These are phyloP conservation scores for Striga hermonthica DNA, from an alignment of 305 asterid genomes.

Conservation along the genomic window DNA sequence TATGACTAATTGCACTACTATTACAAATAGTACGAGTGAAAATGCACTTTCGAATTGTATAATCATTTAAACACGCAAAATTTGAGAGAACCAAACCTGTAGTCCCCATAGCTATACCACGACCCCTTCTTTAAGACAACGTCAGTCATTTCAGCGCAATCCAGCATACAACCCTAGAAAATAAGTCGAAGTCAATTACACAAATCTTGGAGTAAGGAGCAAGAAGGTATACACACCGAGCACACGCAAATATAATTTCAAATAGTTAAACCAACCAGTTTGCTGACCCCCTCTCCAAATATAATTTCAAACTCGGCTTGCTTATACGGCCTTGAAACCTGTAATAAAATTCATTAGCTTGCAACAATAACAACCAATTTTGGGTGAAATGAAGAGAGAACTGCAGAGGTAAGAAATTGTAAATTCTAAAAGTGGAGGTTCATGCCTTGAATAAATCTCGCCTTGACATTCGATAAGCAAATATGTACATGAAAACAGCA, in stretches of 20 bases:
- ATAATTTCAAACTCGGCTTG: slow-evolving; percentile 98
- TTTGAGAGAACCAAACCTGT: slow-evolving; percentile 46
- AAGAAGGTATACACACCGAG: slow-evolving; percentile 15
- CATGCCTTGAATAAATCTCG: slow-evolving; percentile 19
- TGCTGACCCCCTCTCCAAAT: slow-evolving; percentile 97
- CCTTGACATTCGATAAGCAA: slow-evolving; percentile 8
- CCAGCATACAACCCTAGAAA: slow-evolving; percentile 80
- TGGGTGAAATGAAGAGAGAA: slow-evolving; percentile 9
- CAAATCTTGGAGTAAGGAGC: slow-evolving; percentile 8
- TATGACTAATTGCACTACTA: slow-evolving; percentile 15
- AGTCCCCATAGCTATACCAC: slow-evolving; percentile 97
- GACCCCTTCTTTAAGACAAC: slow-evolving; percentile 82
- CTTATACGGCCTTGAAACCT: slow-evolving; percentile 99
- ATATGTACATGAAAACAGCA: no score
- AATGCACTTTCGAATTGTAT: slow-evolving; percentile 13
- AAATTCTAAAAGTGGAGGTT: background rate
- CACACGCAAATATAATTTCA: background rate
- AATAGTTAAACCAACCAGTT: slow-evolving; percentile 56
- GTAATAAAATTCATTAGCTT: slow-evolving; percentile 30
- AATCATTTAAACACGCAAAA: slow-evolving; percentile 12
- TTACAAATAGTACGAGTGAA: background rate
- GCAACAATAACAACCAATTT: slow-evolving; percentile 19
- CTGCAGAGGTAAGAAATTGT: background rate
- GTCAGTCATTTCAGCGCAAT: slow-evolving; percentile 81
- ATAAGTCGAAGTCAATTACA: slow-evolving; percentile 29